Base-by-base conservation (phyloP, 2,329 filamentous ascomycete species). In the Fusarium tjaetaba region DNA sequence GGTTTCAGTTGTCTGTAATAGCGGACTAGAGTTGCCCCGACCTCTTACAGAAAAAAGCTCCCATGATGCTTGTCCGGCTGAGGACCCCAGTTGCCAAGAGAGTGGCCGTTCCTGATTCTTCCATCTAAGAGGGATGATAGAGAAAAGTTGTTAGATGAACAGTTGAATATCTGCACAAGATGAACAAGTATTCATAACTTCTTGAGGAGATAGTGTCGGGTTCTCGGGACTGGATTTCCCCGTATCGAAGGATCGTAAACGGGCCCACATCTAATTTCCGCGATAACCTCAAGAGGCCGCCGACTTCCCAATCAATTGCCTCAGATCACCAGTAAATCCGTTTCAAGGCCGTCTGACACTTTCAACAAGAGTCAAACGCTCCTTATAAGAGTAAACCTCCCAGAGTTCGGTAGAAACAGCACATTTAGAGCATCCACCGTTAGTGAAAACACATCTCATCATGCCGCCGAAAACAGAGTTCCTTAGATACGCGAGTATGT, bases 401-500 rank as follows among this genome's bases (percentile, higher is more conserved):
- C 15, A 9, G 32, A 9, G 4, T 14, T 56, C 9, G 22, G 24
- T 16, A 9, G 15, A 26, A 5, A 22, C 9, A 28, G 20, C 11
- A 41, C 30, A 38, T 13, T 20, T 24, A 18, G 30, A 36, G 10
- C n/a, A n/a, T 26, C 26, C 7, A 55, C 7, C 20, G 24, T 43
- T 10, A 22, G 16, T 30, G 15, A 26, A 41, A 14, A 11, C 9
- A 13, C 41, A 32, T 20, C 20, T n/a, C 63, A 74, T 13, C 34
- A 76, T 76, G 73, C 11, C 52, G 13, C 18, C 57, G 13, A 62
- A 61, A 30, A 26, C 58, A 6, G 65, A 59, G 39, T 76, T 76
- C 15, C 67, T 76, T 7, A 56, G 73, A 41, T 70, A 59, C 15
- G 73, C 73, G 15, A 76, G 73, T 72, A 49, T 42, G 73, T 55